Percentiles rank a stretch among this genome's conserved stretches.
phyloP scores from a whole-genome alignment of 106 monocot species.

The Dendrobium catenatum region DNA sequence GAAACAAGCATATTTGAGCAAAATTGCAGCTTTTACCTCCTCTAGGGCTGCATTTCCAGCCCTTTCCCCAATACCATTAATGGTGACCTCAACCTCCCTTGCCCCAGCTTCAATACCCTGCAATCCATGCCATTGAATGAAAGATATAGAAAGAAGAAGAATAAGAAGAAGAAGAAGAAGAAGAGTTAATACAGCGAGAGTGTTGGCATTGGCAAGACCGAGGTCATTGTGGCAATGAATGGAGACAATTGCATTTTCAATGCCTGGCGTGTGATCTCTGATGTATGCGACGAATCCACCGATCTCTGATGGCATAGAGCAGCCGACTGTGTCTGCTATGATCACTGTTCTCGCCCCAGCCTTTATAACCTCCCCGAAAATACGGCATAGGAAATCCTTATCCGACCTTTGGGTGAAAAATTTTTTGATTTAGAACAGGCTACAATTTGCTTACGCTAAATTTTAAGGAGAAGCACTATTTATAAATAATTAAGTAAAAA shows the following conservation, averaged over 20 bases:
- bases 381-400: not conserved
- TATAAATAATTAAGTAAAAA: too few relatives aligned
- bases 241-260: constrained; percentile 10
- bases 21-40: constrained; percentile 12
- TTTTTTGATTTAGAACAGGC: too few relatives aligned
- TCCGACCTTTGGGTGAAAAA: not conserved
- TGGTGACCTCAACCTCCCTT: constrained; percentile 9
- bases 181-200: constrained; percentile 6
- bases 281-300: not conserved
- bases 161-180: not conserved
- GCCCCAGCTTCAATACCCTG: constrained; percentile 1
- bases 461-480: too few relatives aligned
- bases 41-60: constrained; percentile 21
- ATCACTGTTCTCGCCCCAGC: constrained; percentile 3
- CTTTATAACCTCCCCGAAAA: not conserved
- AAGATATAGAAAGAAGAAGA: not conserved
- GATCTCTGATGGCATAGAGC: constrained; percentile 7
- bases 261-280: not conserved
- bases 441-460: too few relatives aligned
- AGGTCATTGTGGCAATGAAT: constrained; percentile 11
- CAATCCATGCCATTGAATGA: not conserved
- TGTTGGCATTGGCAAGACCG: constrained; percentile 10
- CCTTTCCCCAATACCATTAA: constrained; percentile 4
- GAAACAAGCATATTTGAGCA: not conserved
- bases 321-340: constrained; percentile 10